These are phyloP conservation scores for Acanthamoeba royreba DNA, from an alignment of 208 protist species.

Conservation along the genomic window DNA sequence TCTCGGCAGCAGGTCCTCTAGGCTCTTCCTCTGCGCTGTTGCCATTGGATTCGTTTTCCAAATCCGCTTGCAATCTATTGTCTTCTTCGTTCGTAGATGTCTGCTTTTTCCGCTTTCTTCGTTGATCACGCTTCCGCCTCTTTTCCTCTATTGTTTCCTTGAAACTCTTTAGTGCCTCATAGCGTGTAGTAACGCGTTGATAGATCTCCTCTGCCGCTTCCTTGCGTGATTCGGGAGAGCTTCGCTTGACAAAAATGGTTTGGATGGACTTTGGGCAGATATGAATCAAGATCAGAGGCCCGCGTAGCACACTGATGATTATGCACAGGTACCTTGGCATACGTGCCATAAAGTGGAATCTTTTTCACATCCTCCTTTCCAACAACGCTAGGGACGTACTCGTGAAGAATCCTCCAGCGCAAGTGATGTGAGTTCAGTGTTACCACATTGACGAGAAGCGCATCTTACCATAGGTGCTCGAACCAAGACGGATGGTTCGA, in stretches of 20 bases:
- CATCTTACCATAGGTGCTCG: background rate
- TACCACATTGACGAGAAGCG: too few relatives aligned
- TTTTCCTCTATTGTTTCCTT: background rate
- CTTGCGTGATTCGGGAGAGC: background rate
- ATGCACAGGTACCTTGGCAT: background rate
- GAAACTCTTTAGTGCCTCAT: background rate
- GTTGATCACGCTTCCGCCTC: background rate
- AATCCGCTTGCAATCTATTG: background rate
- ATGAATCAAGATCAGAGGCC: background rate
- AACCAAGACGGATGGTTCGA: slow-evolving; percentile 16
- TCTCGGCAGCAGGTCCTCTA: background rate
- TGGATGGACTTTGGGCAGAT: background rate
- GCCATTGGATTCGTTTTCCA: background rate
- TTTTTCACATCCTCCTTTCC: background rate
- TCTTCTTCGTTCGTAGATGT: background rate
- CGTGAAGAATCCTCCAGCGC: background rate
- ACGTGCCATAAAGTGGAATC: background rate
- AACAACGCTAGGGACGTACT: background rate
- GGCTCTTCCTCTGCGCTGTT: background rate
- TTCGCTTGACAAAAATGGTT: background rate
- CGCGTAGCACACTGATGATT: too few relatives aligned
- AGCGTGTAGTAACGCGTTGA: background rate
- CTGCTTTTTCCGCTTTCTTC: background rate
- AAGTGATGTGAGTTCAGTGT: background rate
- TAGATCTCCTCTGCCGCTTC: background rate